These are phyloP conservation scores for Plasmopara halstedii DNA, from an alignment of 352 stramenopile genomes.

Conservation along the genomic window DNA sequence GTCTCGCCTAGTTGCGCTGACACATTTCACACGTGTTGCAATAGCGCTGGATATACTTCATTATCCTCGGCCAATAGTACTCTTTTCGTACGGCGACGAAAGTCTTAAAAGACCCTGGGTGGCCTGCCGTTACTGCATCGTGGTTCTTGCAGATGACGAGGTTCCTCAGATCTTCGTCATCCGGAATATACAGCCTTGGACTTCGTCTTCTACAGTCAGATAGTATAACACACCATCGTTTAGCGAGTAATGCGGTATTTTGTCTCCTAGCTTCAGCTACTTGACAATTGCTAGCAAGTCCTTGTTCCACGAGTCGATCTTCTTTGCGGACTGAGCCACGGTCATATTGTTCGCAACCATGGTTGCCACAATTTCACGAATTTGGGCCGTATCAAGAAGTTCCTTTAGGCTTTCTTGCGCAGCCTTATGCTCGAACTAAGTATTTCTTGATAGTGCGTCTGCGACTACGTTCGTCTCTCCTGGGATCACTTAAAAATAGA, in stretches of 20 bases:
- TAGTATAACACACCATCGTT: slow-evolving; percentile 3
- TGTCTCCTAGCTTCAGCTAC: background rate
- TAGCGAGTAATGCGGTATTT: background rate
- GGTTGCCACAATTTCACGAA: slow-evolving; percentile 4
- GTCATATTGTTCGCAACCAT: background rate
- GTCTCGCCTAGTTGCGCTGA: slow-evolving; percentile 6
- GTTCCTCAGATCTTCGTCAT: slow-evolving; percentile 11
- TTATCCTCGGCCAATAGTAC: slow-evolving; percentile 6
- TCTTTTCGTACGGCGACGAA: background rate
- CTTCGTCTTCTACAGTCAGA: slow-evolving; percentile 1
- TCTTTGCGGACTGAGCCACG: background rate
- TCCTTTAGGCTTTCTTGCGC: slow-evolving; percentile 8
- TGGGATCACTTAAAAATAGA: slow-evolving; percentile 8
- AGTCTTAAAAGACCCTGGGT: slow-evolving; percentile 6
- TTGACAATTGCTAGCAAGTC: background rate
- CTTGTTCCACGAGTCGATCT: background rate
- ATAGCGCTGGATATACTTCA: slow-evolving; percentile 16
- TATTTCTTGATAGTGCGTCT: slow-evolving; percentile 1
- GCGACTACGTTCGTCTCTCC: slow-evolving; percentile 1
- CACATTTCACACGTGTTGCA: slow-evolving; percentile 9
- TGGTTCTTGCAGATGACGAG: slow-evolving; percentile 12
- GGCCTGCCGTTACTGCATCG: background rate
- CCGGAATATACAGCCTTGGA: slow-evolving; percentile 1
- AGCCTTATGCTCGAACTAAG: slow-evolving; percentile 2
- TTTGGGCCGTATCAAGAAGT: background rate